These are phyloP conservation scores for Dichomitus squalens DNA, from an alignment of 1,284 basidiomycete species.

Conservation along the genomic window DNA sequence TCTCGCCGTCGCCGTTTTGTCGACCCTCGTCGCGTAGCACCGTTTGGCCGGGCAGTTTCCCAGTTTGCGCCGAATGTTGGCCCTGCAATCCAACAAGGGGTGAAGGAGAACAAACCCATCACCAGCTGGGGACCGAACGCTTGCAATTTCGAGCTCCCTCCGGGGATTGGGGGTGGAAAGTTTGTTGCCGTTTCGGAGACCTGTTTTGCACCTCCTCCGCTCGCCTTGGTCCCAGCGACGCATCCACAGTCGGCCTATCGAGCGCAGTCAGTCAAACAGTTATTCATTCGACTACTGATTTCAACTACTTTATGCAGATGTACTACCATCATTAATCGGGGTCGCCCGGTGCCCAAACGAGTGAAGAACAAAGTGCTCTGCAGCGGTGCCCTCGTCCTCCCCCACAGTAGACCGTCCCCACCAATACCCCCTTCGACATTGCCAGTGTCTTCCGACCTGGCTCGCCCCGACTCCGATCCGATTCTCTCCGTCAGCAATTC, in stretches of 20 bases:
- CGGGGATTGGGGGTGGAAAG: background rate
- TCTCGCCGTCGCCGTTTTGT: conserved; percentile 16
- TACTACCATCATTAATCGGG: background rate
- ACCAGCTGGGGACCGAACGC: conserved; percentile 11
- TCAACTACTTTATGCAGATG: background rate
- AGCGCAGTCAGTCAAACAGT: background rate
- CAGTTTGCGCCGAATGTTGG: background rate
- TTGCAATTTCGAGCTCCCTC: background rate
- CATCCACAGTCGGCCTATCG: background rate
- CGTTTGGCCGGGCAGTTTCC: conserved; percentile 3
- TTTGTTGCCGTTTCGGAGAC: background rate
- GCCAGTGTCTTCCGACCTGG: too few relatives aligned
- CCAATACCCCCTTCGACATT: background rate
- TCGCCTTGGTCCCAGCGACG: background rate
- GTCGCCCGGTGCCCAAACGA: background rate
- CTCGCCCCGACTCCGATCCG: background rate
- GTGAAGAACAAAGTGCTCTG: background rate
- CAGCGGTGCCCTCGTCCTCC: too few relatives aligned
- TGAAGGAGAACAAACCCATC: background rate
- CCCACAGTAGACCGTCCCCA: background rate
- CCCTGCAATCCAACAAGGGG: background rate
- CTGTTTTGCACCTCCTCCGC: background rate
- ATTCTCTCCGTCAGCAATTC: background rate
- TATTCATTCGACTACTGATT: background rate
- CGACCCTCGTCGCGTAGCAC: conserved; percentile 16